A percentile compares a stretch with the other conserved stretches of the same genome.
These are phyloP conservation scores for Durio zibethinus DNA, from an alignment of 345 rosid species.

Conservation along the genomic window DNA sequence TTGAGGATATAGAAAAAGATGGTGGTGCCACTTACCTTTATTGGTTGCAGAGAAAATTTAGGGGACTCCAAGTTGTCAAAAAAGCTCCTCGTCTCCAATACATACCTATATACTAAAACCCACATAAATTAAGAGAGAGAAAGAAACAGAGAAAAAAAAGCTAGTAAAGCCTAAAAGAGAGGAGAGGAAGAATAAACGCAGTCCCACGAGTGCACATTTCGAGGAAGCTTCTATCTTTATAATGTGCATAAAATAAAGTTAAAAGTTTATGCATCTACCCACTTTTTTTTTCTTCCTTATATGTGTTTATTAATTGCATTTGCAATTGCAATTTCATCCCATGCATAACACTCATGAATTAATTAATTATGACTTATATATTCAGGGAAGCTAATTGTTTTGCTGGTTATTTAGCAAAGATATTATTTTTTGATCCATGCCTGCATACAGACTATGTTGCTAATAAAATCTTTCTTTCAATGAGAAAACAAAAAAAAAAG, in stretches of 20 bases:
- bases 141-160: conserved; percentile 5
- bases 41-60: conserved; percentile 40
- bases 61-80: conserved; percentile 57
- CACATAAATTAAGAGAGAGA: conserved; percentile 1
- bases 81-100: conserved; percentile 40
- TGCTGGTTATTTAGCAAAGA: too few relatives aligned
- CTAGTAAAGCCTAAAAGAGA: conserved; percentile 43
- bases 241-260: conserved; percentile 3
- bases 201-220: conserved; percentile 44
- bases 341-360: not conserved
- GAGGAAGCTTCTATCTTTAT: conserved; percentile 73
- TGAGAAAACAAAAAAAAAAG: too few relatives aligned
- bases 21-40: conserved; percentile 34
- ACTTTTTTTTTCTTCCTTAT: not conserved
- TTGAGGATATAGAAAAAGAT: conserved; percentile 16
- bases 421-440: too few relatives aligned
- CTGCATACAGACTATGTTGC: too few relatives aligned
- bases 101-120: not conserved
- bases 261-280: not conserved
- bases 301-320: not conserved
- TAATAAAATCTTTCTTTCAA: too few relatives aligned
- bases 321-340: not conserved
- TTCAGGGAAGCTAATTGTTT: too few relatives aligned
- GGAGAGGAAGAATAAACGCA: conserved; percentile 46
- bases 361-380: too few relatives aligned